Conservation (phyloP, 2,329 filamentous ascomycete species). For the Exserohilum turcica region DNA sequence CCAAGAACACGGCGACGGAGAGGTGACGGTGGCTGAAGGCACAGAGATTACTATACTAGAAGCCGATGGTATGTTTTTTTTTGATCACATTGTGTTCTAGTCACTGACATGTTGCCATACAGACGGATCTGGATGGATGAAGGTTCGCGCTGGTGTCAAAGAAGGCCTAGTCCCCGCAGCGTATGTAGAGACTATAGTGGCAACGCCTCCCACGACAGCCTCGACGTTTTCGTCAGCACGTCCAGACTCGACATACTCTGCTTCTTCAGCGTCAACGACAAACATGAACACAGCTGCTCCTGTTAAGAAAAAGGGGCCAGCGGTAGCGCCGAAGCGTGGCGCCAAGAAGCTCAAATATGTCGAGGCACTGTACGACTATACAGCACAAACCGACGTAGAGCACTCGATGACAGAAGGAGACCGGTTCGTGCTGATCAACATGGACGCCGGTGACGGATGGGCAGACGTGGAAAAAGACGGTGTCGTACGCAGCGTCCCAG, state of each 20-base stretch:
- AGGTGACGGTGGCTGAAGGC: conserved; percentile 79
- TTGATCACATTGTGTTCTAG: conserved; percentile 19
- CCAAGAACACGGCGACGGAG: conserved; percentile 77
- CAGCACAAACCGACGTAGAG: conserved; percentile 82
- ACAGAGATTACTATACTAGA: conserved; percentile 79
- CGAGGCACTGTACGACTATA: conserved; percentile 90
- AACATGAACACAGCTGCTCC: conserved; percentile 48
- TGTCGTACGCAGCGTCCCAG: conserved; percentile 84
- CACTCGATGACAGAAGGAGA: conserved; percentile 92
- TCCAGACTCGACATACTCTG: conserved; percentile 69
- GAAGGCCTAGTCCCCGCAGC: conserved; percentile 86
- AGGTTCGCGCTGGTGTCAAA: conserved; percentile 73
- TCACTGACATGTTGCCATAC: conserved; percentile 26
- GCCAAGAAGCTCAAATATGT: conserved; percentile 95
- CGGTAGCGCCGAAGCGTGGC: conserved; percentile 85
- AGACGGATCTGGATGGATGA: conserved; percentile 94
- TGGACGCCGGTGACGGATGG: conserved; percentile 93
- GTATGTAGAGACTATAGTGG: conserved; percentile 72
- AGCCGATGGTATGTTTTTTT: conserved; percentile 74
- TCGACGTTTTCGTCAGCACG: conserved; percentile 45
- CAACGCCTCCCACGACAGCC: conserved; percentile 46
- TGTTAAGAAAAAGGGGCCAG: conserved; percentile 85
- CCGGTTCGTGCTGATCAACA: conserved; percentile 84
- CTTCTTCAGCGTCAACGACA: conserved; percentile 74
- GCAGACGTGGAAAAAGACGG: conserved; percentile 94